Percentiles rank a stretch among this genome's conserved stretches.
phyloP scores from a whole-genome alignment of 2,329 filamentous ascomycete genomes.

The Xylariaceae sp. region DNA sequence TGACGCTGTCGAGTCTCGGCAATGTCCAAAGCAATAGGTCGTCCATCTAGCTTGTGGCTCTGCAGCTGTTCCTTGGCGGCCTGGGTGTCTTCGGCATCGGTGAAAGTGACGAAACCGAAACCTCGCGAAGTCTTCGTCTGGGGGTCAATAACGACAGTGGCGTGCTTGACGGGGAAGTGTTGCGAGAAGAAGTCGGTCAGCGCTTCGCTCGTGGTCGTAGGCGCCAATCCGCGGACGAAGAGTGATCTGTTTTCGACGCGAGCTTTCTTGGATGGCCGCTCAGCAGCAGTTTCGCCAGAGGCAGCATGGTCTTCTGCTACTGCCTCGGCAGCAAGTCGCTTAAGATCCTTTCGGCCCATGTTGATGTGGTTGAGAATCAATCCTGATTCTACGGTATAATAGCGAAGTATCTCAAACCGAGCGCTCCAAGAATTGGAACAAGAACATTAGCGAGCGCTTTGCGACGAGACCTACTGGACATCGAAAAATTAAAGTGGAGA shows the following conservation, averaged over 20 bases:
- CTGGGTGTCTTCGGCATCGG: slow-evolving; percentile 84
- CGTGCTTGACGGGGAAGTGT: slow-evolving; percentile 91
- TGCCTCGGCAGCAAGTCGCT: slow-evolving; percentile 21
- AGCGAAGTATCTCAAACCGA: neutral
- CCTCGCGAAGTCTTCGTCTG: slow-evolving; percentile 83
- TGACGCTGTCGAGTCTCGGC: slow-evolving; percentile 75
- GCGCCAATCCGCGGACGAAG: slow-evolving; percentile 83
- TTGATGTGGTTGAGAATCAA: neutral
- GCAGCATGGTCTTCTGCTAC: slow-evolving; percentile 20
- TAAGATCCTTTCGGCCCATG: slow-evolving; percentile 25
- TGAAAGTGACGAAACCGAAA: slow-evolving; percentile 95
- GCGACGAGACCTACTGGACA: neutral
- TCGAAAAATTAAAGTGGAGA: slow-evolving; percentile 24
- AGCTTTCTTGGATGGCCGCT: slow-evolving; percentile 48
- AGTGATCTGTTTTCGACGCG: slow-evolving; percentile 64
- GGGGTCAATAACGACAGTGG: slow-evolving; percentile 82
- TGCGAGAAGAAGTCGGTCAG: slow-evolving; percentile 89
- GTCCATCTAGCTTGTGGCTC: slow-evolving; percentile 69
- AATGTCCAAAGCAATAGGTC: slow-evolving; percentile 78
- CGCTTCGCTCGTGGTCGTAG: slow-evolving; percentile 70
- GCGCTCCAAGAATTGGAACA: neutral
- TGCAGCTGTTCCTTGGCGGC: slow-evolving; percentile 77
- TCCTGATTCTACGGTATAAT: neutral
- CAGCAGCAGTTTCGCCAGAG: slow-evolving; percentile 19
- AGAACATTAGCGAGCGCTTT: neutral